Evolutionary conservation across 1,139 yeast species (phyloP).

Genomic region (Saccharomyces hybrid): DNA sequence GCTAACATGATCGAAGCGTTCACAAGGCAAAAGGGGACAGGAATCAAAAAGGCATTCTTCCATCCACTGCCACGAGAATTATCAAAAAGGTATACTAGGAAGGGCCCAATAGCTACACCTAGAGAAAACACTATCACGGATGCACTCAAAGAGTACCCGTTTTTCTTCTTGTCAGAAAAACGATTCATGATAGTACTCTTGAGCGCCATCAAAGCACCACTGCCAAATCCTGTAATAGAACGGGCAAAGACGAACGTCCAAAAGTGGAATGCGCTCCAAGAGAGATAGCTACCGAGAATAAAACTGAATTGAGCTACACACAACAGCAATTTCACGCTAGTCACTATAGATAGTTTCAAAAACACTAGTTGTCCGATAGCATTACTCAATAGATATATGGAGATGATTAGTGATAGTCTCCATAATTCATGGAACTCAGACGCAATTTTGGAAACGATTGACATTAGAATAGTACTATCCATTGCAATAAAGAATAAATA

Average conservation of each 20-base stretch:
- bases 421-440: conserved; percentile 51
- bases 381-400: conserved; percentile 52
- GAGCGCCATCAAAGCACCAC: neutral
- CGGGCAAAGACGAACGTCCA: neutral
- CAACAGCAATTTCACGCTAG: conserved; percentile 59
- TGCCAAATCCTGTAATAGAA: neutral
- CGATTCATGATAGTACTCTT: neutral
- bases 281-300: neutral
- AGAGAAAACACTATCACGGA: neutral
- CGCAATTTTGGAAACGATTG: conserved; percentile 49
- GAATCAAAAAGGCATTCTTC: conserved; percentile 59
- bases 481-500: conserved; percentile 47
- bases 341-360: conserved; percentile 80
- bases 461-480: conserved; percentile 56
- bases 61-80: conserved; percentile 58
- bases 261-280: neutral
- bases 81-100: neutral
- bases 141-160: neutral
- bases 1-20: neutral
- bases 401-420: conserved; percentile 52
- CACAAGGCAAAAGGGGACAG: conserved; percentile 42
- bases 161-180: neutral
- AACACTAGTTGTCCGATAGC: conserved; percentile 70
- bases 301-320: neutral
- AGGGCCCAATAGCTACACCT: neutral